Base-by-base conservation (phyloP, 2,329 filamentous ascomycete genomes). In the Sordariomycetes sp. region DNA sequence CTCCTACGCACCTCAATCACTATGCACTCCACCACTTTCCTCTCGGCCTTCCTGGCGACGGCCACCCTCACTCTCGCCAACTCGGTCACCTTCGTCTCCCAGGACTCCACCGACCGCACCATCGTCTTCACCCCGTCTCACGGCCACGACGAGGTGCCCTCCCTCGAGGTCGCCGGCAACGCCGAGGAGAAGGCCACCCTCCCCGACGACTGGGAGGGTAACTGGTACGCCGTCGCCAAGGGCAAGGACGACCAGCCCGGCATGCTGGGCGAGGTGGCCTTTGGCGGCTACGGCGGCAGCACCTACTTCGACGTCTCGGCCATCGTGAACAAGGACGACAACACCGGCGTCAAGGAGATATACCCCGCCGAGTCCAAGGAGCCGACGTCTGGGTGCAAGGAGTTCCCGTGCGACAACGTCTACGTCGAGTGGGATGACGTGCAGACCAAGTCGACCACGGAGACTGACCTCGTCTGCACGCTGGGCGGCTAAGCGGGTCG, bases 251-350 rank as follows among this genome's bases (percentile, higher is more conserved):
- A 75, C 62, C 64, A 65, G 50, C 67, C 73, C 5, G 80, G 80
- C 63, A 82, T 80, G 76, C 74, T 80, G 59, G 77, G 77, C 58
- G 77, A 80, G 72, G 71, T 79, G 58, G 69, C 70, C 62, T 80
- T 79, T 65, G 70, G 76, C 57, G 78, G 75, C 65, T 80, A 69
- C 69, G 65, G 67, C 57, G 78, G 71, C 62, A 61, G 72, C 60
- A 81, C 76, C 59, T 83, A 76, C 75, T 83, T 80, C 59, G 80
- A 83, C 62, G 79, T 83, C 61, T 82, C 79, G 12, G 79, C 79
- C 67, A 83, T 83, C 62, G 77, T 82, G 64, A 70, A 79, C 68
- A 69, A 78, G 55, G 65, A 65, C 46, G 80, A 82, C 68, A 64
- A 70, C 62, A 59, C 76, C 62, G 78, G 78, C 64, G 74, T 83